Evolutionary conservation across 2,329 filamentous ascomycete species (phyloP).

Genomic region (Cladophialophora psammophila): DNA sequence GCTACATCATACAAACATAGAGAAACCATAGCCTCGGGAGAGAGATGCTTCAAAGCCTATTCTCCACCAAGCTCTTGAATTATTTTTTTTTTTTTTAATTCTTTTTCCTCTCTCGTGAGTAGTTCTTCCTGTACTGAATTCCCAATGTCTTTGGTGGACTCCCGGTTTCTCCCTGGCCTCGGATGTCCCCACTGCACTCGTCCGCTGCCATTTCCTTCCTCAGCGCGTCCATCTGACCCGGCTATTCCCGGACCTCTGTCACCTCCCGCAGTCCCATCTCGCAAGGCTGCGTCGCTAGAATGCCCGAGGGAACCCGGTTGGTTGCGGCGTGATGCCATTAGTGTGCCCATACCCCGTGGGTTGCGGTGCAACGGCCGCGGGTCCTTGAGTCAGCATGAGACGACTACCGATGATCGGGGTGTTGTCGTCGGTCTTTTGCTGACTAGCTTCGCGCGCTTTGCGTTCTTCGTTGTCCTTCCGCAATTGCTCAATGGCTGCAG

Average conservation of each 20-base stretch:
- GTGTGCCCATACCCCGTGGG: conserved; percentile 77
- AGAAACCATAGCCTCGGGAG: conserved; percentile 11
- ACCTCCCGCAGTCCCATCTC: conserved; percentile 10
- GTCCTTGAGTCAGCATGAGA: conserved; percentile 95
- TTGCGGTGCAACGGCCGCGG: conserved; percentile 62
- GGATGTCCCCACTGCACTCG: not conserved
- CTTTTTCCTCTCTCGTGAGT: not conserved
- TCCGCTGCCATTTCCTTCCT: conserved; percentile 6
- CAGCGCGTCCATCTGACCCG: conserved; percentile 21
- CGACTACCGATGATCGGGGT: conserved; percentile 90
- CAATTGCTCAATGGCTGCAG: conserved; percentile 79
- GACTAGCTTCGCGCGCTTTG: conserved; percentile 73
- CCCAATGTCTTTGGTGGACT: not conserved
- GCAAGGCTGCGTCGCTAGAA: conserved; percentile 51
- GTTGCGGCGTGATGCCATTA: conserved; percentile 88
- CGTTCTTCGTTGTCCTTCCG: conserved; percentile 97
- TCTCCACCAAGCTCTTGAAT: conserved; percentile 13
- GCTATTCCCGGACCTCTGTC: conserved; percentile 26
- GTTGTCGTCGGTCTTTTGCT: conserved; percentile 90
- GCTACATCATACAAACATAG: conserved; percentile 22
- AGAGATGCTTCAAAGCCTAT: not conserved
- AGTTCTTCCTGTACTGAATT: conserved; percentile 6
- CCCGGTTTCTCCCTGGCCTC: conserved; percentile 2
- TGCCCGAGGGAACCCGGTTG: conserved; percentile 72
- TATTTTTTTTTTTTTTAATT: conserved; percentile 1